phyloP scores from a whole-genome alignment of 2,329 filamentous ascomycete genomes.

The Alternaria incomplexa region DNA sequence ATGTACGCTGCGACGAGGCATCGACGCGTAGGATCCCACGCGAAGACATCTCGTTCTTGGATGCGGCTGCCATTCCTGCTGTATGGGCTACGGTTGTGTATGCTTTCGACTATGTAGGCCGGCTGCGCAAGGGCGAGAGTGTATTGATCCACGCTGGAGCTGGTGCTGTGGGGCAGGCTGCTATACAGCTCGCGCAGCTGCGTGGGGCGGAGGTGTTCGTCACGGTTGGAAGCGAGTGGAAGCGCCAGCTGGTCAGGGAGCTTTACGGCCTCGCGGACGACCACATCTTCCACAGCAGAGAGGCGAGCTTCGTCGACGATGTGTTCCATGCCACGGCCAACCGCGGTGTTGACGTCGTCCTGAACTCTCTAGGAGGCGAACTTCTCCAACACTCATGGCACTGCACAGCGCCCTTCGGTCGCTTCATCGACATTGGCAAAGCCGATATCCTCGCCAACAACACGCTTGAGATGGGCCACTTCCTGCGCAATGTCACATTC shows the following conservation, averaged over 20 bases:
- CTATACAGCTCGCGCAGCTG: slow-evolving; percentile 25
- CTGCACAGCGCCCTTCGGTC: slow-evolving; percentile 37
- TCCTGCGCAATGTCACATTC: slow-evolving; percentile 16
- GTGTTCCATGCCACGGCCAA: slow-evolving; percentile 30
- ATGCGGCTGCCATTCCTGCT: slow-evolving; percentile 15
- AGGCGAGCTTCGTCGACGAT: slow-evolving; percentile 32
- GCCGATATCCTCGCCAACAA: slow-evolving; percentile 20
- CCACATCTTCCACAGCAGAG: slow-evolving; percentile 42
- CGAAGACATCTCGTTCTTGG: slow-evolving; percentile 12
- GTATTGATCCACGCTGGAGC: slow-evolving; percentile 34
- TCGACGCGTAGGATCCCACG: slow-evolving; percentile 4
- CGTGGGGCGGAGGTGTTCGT: slow-evolving; percentile 26
- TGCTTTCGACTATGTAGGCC: slow-evolving; percentile 26
- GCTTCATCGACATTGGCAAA: slow-evolving; percentile 37
- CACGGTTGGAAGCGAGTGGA: slow-evolving; percentile 18
- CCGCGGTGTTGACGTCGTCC: slow-evolving; percentile 44
- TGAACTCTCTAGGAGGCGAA: slow-evolving; percentile 41
- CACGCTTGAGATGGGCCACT: slow-evolving; percentile 16
- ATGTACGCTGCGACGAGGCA: slow-evolving; percentile 7
- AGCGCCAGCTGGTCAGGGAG: slow-evolving; percentile 13
- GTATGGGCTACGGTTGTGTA: slow-evolving; percentile 23
- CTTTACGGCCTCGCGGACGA: slow-evolving; percentile 32
- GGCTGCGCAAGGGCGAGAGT: slow-evolving; percentile 36
- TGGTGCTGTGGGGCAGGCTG: slow-evolving; percentile 30
- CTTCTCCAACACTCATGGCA: slow-evolving; percentile 31